Percentiles rank a stretch among this genome's conserved stretches.
Conservation (phyloP, 768 basidiomycete genomes). For the Boletales sp. region DNA sequence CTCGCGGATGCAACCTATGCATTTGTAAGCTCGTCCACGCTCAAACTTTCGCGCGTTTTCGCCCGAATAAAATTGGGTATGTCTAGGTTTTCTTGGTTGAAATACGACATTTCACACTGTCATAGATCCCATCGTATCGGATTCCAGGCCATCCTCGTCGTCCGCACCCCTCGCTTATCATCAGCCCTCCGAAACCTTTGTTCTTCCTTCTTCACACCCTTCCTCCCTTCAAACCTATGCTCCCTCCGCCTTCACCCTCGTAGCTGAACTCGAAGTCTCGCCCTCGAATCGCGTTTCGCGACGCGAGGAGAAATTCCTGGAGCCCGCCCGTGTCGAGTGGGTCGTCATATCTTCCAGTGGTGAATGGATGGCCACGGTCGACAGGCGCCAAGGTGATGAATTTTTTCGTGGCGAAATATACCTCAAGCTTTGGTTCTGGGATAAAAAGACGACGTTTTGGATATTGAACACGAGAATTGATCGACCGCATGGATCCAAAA, state of each 20-base stretch:
- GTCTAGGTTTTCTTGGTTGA: slow-evolving; percentile 18
- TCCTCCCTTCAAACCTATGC: slow-evolving; percentile 94
- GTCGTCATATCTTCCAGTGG: slow-evolving; percentile 64
- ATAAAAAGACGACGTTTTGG: slow-evolving; percentile 58
- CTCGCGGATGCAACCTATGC: slow-evolving; percentile 78
- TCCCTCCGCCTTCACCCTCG: slow-evolving; percentile 60
- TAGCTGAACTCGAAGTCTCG: slow-evolving; percentile 88
- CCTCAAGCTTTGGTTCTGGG: slow-evolving; percentile 92
- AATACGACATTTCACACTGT: slow-evolving; percentile 1
- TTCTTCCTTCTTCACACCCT: slow-evolving; percentile 91
- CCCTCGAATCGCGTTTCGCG: slow-evolving; percentile 90
- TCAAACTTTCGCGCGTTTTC: slow-evolving; percentile 70
- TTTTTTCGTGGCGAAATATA: slow-evolving; percentile 65
- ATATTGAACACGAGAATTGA: slow-evolving; percentile 86
- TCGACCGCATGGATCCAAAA: slow-evolving; percentile 70
- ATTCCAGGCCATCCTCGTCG: slow-evolving; percentile 34
- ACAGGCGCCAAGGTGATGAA: slow-evolving; percentile 66
- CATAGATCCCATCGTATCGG: slow-evolving; percentile 35
- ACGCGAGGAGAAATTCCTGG: slow-evolving; percentile 71
- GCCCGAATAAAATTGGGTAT: slow-evolving; percentile 76
- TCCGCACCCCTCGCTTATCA: slow-evolving; percentile 75
- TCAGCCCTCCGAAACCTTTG: slow-evolving; percentile 63
- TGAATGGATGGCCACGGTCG: slow-evolving; percentile 91
- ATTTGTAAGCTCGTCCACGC: slow-evolving; percentile 67
- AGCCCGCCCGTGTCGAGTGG: slow-evolving; percentile 72